A percentile compares a stretch with the other conserved stretches of the same genome.
These are phyloP conservation scores for Wallacemonas sp. DNA, from an alignment of 208 protist genomes.

Conservation along the genomic window DNA sequence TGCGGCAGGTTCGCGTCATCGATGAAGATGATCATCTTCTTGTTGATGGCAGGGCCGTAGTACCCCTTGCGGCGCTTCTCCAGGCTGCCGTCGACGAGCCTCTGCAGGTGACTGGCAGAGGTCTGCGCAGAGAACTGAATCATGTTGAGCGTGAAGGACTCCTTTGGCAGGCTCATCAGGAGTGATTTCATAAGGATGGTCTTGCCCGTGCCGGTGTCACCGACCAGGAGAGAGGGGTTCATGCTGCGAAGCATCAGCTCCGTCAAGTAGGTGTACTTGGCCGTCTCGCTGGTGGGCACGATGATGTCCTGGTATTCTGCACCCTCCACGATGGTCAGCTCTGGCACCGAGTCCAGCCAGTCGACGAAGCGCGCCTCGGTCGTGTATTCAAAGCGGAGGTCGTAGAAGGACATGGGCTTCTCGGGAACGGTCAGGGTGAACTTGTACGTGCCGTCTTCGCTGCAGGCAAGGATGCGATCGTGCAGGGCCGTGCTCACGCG, in stretches of 20 bases:
- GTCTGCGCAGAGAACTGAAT: slow-evolving; percentile 97
- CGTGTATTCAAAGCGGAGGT: slow-evolving; percentile 66
- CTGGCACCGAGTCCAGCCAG: slow-evolving; percentile 82
- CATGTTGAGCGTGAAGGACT: slow-evolving; percentile 85
- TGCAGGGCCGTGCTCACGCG: slow-evolving; percentile 86
- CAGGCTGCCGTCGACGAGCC: slow-evolving; percentile 93
- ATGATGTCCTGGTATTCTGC: slow-evolving; percentile 94
- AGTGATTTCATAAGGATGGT: slow-evolving; percentile 93
- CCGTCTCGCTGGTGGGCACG: slow-evolving; percentile 94
- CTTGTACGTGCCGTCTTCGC: slow-evolving; percentile 37
- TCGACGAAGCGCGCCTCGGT: slow-evolving; percentile 74
- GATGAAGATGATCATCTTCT: slow-evolving; percentile 95
- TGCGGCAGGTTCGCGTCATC: slow-evolving; percentile 97
- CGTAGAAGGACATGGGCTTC: slow-evolving; percentile 83
- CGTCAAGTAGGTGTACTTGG: slow-evolving; percentile 92
- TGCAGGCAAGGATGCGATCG: slow-evolving; percentile 35
- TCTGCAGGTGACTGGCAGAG: slow-evolving; percentile 90
- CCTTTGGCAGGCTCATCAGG: slow-evolving; percentile 75
- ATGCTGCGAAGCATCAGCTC: slow-evolving; percentile 78
- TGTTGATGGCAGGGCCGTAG: slow-evolving; percentile 95
- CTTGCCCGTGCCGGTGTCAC: slow-evolving; percentile 96
- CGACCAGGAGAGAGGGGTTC: slow-evolving; percentile 89
- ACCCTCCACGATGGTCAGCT: slow-evolving; percentile 78
- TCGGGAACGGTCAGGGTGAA: slow-evolving; percentile 80
- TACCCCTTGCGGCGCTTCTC: slow-evolving; percentile 94